A percentile compares a stretch with the other conserved stretches of the same genome.
These are phyloP conservation scores for Plasmodium cynomolgi DNA, from an alignment of 169 alveolate species.

Conservation along the genomic window DNA sequence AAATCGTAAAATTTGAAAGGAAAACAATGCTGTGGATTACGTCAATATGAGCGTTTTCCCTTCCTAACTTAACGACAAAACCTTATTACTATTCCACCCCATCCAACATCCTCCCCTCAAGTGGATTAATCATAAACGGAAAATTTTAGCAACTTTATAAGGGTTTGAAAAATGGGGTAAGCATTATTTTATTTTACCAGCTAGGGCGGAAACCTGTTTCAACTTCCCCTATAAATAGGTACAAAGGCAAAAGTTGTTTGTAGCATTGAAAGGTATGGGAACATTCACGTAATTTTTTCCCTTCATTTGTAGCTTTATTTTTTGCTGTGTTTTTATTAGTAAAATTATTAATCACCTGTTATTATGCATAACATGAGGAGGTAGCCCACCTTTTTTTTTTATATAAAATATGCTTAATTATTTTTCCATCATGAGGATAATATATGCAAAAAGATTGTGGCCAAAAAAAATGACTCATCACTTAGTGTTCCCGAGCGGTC, in stretches of 20 bases:
- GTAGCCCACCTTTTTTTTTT: background rate
- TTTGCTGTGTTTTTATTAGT: background rate
- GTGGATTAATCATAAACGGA: too few relatives aligned
- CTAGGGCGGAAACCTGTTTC: too few relatives aligned
- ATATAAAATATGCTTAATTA: too few relatives aligned
- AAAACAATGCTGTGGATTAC: too few relatives aligned
- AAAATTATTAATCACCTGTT: background rate
- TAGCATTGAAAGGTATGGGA: background rate
- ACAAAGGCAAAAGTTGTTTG: background rate
- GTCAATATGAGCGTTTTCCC: background rate
- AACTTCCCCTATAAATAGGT: background rate
- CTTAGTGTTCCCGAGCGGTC: slow-evolving; percentile 91
- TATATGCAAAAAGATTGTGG: too few relatives aligned
- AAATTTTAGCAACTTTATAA: background rate
- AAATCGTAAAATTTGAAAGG: background rate
- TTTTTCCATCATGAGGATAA: background rate
- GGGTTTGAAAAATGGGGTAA: background rate
- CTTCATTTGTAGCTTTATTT: too few relatives aligned
- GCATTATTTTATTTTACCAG: background rate
- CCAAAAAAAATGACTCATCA: slow-evolving; percentile 75
- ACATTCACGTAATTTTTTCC: background rate
- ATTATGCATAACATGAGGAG: background rate
- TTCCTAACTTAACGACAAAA: background rate
- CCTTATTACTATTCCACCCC: background rate
- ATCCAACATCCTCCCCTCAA: background rate